Conservation (phyloP, 2,329 filamentous ascomycete species). For the Furcasterigmium sp. region DNA sequence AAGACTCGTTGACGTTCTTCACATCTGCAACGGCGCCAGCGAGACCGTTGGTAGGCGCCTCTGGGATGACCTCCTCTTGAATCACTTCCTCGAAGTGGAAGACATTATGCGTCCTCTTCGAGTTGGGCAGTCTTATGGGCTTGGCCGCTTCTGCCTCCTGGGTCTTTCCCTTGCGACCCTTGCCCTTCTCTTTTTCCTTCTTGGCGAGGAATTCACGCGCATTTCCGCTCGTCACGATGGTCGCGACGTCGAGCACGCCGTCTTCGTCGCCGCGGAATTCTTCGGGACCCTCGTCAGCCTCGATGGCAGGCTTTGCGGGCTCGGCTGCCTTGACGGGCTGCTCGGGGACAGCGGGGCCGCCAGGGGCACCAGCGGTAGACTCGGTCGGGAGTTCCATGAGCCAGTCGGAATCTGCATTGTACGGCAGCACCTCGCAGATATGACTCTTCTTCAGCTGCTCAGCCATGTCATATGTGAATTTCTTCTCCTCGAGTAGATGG, state of each 20-base stretch:
- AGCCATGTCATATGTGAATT: constrained; percentile 61
- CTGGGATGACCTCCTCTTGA: constrained; percentile 38
- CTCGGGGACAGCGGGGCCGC: constrained; percentile 24
- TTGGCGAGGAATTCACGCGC: constrained; percentile 78
- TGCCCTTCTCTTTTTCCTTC: constrained; percentile 72
- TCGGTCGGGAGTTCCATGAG: constrained; percentile 42
- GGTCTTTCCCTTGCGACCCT: constrained; percentile 47
- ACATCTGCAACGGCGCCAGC: constrained; percentile 4
- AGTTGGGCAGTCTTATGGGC: constrained; percentile 61
- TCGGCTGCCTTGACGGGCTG: constrained; percentile 24
- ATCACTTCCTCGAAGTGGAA: constrained; percentile 70
- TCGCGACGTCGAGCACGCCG: constrained; percentile 78
- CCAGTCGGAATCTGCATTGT: constrained; percentile 35
- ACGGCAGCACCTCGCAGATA: constrained; percentile 63
- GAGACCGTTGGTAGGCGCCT: constrained; percentile 1
- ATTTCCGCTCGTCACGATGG: constrained; percentile 75
- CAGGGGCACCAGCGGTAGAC: constrained; percentile 23
- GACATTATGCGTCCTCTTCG: constrained; percentile 61
- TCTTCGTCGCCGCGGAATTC: constrained; percentile 44
- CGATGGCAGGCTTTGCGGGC: constrained; percentile 17
- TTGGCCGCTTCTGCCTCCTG: constrained; percentile 51
- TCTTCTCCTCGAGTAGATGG: constrained; percentile 56
- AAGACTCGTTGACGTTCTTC: too few species aligned
- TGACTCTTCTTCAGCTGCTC: constrained; percentile 64
- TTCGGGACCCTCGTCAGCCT: constrained; percentile 25